phyloP scores from a whole-genome alignment of 2,329 filamentous ascomycete species.

The Daldinia sp. region DNA sequence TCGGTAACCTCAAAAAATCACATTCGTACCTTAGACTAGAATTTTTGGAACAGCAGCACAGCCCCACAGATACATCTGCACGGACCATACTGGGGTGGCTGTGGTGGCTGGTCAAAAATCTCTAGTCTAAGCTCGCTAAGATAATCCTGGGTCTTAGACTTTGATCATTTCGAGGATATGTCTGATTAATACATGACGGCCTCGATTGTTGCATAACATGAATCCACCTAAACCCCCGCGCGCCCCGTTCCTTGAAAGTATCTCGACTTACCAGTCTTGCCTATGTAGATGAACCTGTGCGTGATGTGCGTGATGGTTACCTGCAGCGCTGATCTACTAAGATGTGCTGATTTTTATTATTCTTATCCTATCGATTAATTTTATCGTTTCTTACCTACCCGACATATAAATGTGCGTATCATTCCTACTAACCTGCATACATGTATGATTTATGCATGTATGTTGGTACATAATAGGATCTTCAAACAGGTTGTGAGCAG shows the following conservation, averaged over 20 bases:
- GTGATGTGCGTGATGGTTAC: constrained; percentile 1
- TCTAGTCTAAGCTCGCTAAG: too few species aligned
- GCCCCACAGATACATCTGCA: too few species aligned
- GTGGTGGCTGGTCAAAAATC: too few species aligned
- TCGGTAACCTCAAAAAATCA: too few species aligned
- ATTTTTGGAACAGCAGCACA: too few species aligned
- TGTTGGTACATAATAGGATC: not conserved
- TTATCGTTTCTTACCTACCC: not conserved
- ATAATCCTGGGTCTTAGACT: too few species aligned
- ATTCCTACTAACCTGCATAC: constrained; percentile 16
- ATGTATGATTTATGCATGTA: constrained; percentile 1
- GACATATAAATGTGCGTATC: constrained; percentile 1
- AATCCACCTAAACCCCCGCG: not conserved
- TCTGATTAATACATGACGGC: not conserved
- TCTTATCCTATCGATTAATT: constrained; percentile 1
- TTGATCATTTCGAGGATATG: not conserved
- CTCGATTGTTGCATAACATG: not conserved
- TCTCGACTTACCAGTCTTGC: not conserved
- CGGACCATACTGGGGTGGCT: too few species aligned
- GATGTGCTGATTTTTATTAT: constrained; percentile 8
- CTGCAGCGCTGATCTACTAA: constrained; percentile 27
- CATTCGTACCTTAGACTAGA: too few species aligned
- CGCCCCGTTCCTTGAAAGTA: not conserved
- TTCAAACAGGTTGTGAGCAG: constrained; percentile 7
- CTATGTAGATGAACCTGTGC: too few species aligned